Percentiles rank a stretch among this genome's conserved stretches.
Conservation (phyloP, 1,139 yeast species). For the Geotrichum bryndzae region DNA sequence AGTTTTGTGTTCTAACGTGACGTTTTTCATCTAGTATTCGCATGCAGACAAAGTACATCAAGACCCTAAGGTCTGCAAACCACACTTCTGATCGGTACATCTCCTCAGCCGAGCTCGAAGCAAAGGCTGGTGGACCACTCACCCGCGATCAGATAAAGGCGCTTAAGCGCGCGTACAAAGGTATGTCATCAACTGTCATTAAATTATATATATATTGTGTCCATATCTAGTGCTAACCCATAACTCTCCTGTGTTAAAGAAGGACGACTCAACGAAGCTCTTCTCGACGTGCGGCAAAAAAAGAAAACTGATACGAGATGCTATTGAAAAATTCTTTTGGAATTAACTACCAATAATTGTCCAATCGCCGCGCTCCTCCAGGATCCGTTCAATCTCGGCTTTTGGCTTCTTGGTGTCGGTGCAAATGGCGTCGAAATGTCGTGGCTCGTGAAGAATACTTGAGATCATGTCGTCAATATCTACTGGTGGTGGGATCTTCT, state of each 20-base stretch:
- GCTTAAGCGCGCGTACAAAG: constrained; percentile 34
- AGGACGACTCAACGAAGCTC: constrained; percentile 41
- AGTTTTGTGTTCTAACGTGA: not conserved
- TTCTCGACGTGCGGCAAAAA: constrained; percentile 38
- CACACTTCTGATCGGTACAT: constrained; percentile 24
- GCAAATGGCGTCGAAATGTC: constrained; percentile 66
- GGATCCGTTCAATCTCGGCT: constrained; percentile 41
- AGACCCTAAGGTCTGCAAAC: constrained; percentile 27
- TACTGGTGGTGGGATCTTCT: constrained; percentile 19
- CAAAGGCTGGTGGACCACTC: constrained; percentile 34
- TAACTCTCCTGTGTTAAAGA: constrained; percentile 15
- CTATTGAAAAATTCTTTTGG: constrained; percentile 17
- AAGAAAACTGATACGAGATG: constrained; percentile 37
- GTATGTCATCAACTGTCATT: constrained; percentile 14
- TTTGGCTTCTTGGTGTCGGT: constrained; percentile 58
- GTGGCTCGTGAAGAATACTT: constrained; percentile 50
- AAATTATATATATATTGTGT: not conserved
- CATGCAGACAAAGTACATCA: constrained; percentile 24
- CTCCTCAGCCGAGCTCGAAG: constrained; percentile 28
- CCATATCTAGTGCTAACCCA: not conserved
- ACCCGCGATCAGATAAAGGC: constrained; percentile 28
- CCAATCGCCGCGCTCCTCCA: constrained; percentile 30
- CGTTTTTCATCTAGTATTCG: constrained; percentile 6
- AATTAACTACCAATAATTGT: constrained; percentile 25
- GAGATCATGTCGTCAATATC: constrained; percentile 41